phyloP scores from a whole-genome alignment of 345 rosid species.

The Durio zibethinus region DNA sequence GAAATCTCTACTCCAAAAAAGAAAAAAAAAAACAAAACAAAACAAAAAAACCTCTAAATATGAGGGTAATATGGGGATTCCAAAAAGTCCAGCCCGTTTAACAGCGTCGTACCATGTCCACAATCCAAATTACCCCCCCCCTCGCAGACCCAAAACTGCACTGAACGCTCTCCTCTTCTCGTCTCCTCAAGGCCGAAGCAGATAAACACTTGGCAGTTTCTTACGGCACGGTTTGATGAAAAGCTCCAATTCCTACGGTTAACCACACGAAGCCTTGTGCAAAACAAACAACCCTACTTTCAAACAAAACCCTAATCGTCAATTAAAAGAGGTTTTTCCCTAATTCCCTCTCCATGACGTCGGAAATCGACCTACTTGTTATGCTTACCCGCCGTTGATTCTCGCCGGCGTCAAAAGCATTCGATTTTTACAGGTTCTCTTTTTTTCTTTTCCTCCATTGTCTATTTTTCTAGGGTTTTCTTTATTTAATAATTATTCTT shows the following conservation, averaged over 20 bases:
- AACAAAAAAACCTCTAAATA: no score
- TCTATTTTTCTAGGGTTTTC: not conserved
- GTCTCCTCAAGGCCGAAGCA: not conserved
- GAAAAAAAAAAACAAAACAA: no score
- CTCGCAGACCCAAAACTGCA: no score
- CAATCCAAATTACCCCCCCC: not conserved
- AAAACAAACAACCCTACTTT: not conserved
- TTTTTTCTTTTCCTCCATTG: conserved; percentile 14
- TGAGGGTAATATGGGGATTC: not conserved
- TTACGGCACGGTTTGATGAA: not conserved
- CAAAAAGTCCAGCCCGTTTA: no score
- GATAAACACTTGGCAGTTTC: not conserved
- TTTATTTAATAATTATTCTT: not conserved
- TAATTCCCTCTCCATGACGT: conserved; percentile 20
- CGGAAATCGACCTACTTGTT: not conserved
- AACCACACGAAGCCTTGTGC: not conserved
- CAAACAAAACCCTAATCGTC: conserved; percentile 9
- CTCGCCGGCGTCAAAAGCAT: conserved; percentile 8
- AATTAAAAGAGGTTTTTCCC: conserved; percentile 13
- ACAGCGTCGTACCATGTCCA: no score
- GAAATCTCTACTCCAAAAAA: no score
- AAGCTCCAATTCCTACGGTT: not conserved
- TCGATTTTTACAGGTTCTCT: conserved; percentile 14
- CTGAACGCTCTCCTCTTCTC: not conserved
- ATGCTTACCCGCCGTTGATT: conserved; percentile 13